Base-by-base conservation (phyloP, 2,329 filamentous ascomycete genomes). In the Talaromyces sp. region DNA sequence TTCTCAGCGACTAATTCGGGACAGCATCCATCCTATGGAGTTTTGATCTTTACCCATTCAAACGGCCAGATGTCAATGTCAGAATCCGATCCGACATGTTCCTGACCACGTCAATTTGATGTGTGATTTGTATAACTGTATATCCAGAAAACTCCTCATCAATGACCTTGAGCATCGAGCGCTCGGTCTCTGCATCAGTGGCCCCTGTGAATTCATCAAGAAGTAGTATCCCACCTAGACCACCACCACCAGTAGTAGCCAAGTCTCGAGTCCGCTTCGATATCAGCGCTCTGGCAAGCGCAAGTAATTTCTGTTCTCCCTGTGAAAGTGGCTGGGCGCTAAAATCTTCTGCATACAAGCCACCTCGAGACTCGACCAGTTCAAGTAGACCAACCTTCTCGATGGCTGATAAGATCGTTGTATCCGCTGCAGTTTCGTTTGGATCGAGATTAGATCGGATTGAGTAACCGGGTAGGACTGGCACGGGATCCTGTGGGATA, bases 401-500 rank as follows among this genome's bases (percentile, higher is more conserved):
- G 1, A 87, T 70, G 0, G 77, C 78, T n/a, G 70, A 63, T 28
- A 75, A 71, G 57, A 81, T 76, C 1, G 75, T 70, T 27, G 73
- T 70, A 55, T 81, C 75, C 0, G 73, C 71, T 51, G 71, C 71
- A 6, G 64, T 66, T 7, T 66, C 65, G 11, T 71, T 64, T 0
- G 82, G 81, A 63, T 84, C 82, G 1, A 81, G 70, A 27, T 85
- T 85, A 15, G 74, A 65, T 2, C 81, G 76, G 1, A 85, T 72
- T 5, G 63, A 58, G 0, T 71, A 80, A 22, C 78, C 80, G 5
- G 76, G 75, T 3, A 84, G 73, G 28, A 82, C 72, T 54, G 57
- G 57, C 65, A 83, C 78, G 0, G 81, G 74, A 56, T 85, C 82
- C 70, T 85, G 83, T 0, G 83, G 80, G 3, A 84, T 69, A 1